Conservation (phyloP, 768 basidiomycete species). For the Termitomyces titanicus region DNA sequence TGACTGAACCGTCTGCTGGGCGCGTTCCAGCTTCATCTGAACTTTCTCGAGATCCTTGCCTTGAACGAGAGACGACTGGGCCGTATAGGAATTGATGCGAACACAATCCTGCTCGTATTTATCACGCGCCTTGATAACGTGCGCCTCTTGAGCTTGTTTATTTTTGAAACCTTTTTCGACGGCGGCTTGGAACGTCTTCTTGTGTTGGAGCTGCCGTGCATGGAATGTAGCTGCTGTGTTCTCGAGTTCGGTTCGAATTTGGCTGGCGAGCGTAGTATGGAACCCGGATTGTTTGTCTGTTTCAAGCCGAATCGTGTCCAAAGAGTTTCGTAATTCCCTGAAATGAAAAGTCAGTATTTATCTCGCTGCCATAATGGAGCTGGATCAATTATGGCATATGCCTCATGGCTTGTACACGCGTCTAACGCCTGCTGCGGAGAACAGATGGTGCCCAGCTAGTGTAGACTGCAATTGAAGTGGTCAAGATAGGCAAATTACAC, state of each 20-base stretch:
- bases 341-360: constrained; percentile 7
- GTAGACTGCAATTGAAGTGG: background rate
- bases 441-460: background rate
- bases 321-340: constrained; percentile 77
- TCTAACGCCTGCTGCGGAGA: background rate
- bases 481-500: constrained; percentile 25
- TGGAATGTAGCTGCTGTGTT: constrained; percentile 56
- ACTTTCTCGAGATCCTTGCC: constrained; percentile 94
- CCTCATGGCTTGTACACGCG: constrained; percentile 4
- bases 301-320: constrained; percentile 79
- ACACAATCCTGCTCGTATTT: constrained; percentile 93
- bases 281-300: constrained; percentile 77
- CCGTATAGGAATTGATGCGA: constrained; percentile 90
- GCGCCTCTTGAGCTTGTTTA: constrained; percentile 81
- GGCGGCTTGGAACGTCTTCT: constrained; percentile 64
- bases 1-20: constrained; percentile 84
- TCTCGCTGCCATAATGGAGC: background rate
- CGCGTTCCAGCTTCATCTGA: constrained; percentile 79
- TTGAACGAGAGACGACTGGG: constrained; percentile 86
- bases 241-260: constrained; percentile 77
- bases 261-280: constrained; percentile 71
- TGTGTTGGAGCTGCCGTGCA: constrained; percentile 63
- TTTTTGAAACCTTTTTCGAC: constrained; percentile 92
- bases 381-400: constrained; percentile 2
- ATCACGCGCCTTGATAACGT: constrained; percentile 86